Evolutionary conservation across 148 eudicot species (phyloP).

Genomic region (Drosera capensis): DNA sequence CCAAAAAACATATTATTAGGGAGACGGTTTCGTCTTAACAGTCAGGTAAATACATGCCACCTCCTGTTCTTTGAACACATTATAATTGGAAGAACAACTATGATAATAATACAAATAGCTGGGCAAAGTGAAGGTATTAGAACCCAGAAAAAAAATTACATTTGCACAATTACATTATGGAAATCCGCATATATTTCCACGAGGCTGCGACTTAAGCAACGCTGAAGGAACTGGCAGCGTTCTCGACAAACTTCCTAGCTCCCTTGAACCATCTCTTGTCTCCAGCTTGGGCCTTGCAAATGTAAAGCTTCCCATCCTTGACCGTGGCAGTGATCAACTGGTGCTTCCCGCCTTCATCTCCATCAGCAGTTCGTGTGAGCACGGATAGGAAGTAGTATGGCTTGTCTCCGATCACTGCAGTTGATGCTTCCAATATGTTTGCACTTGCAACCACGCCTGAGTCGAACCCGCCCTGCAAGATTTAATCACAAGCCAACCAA

Average conservation of each 20-base stretch:
- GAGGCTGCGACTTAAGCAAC: slow-evolving; percentile 60
- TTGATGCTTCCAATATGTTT: slow-evolving; percentile 56
- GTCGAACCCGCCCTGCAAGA: slow-evolving; percentile 77
- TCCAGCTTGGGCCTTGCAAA: slow-evolving; percentile 99
- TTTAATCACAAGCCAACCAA: neutral
- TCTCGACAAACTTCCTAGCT: slow-evolving; percentile 73
- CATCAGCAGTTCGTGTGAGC: slow-evolving; percentile 93
- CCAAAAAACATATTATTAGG: no score
- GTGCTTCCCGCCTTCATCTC: slow-evolving; percentile 97
- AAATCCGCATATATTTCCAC: no score
- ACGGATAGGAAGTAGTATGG: slow-evolving; percentile 59
- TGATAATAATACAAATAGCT: no score
- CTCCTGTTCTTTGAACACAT: no score
- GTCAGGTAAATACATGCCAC: no score
- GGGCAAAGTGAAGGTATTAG: no score
- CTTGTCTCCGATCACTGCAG: slow-evolving; percentile 44
- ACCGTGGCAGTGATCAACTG: slow-evolving; percentile 71
- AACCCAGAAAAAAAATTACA: no score
- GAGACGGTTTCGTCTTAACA: no score
- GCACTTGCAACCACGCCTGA: slow-evolving; percentile 69
- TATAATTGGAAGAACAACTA: no score
- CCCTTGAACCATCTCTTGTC: slow-evolving; percentile 99
- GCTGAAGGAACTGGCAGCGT: slow-evolving; percentile 60
- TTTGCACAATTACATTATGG: no score
- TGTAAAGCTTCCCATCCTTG: slow-evolving; percentile 66